Evolutionary conservation across 1,284 basidiomycete species (phyloP), one percentile per base, ranked within the genome.

Genomic region (Tilletia walkeri): DNA sequence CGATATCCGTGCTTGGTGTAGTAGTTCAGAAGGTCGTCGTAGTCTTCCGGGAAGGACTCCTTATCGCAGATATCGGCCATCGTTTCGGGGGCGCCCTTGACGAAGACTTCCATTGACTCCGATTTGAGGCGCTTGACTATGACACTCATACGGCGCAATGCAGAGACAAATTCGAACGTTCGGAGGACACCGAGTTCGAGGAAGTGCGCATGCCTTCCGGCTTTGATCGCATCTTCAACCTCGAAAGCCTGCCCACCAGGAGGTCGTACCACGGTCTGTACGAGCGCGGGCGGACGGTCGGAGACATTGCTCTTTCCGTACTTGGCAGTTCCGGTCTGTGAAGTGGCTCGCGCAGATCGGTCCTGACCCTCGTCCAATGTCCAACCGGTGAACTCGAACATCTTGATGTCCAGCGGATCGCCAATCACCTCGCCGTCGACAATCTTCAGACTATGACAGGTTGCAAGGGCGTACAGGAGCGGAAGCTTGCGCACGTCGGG

Each of bases 1-100:
- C 96, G 91, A 85, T 95, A 99, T 47, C 96, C 96, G 73, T 95
- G 92, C 80, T 92, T 91, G 6, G 96, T 99, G 84, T 99, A 99
- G 85, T 98, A 98, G 4, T 93, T 93, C 18, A 99, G 87, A 69
- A 99, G 87, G 82, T 99, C 96, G 45, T 97, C 94, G 82, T 97
- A 99, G 84, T 99, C 95, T 72, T 91, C 88, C 0, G 96, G 96
- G 71, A 83, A 79, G 1, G 79, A 75, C n/a, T 73, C 71, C 53
- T 70, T 72, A 69, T 81, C 78, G 72, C 82, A 99, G 71, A 99
- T 98, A 63, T 96, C 95, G 2, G 86, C 84, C 94, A 99, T 99
- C 69, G 96, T 93, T 84, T 99, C 96, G 0, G 96, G 96, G 0
- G 96, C 96, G 30, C 96, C 96, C 84, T 99, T 99, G 82, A 95